A percentile compares a stretch with the other conserved stretches of the same genome.
Conservation (phyloP, 2,329 filamentous ascomycete genomes). For the Fusarium sp. region DNA sequence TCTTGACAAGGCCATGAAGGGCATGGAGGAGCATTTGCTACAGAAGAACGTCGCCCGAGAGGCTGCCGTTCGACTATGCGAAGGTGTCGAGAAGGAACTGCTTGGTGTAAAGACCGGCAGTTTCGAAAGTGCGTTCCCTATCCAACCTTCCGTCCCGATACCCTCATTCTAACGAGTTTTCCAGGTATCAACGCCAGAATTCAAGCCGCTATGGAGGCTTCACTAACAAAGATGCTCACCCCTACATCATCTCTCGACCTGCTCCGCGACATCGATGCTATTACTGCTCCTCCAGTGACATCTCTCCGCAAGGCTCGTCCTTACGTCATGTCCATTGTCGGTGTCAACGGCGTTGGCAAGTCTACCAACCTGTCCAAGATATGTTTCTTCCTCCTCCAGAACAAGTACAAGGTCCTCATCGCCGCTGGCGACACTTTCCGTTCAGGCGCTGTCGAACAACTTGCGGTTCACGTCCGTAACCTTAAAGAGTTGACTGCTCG, state of each 20-base stretch:
- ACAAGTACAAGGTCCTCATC: slow-evolving; percentile 94
- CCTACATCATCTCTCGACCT: slow-evolving; percentile 95
- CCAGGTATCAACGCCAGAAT: slow-evolving; percentile 83
- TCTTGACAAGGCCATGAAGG: slow-evolving; percentile 90
- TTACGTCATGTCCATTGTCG: slow-evolving; percentile 98
- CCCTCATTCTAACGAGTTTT: slow-evolving; percentile 34
- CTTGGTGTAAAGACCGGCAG: slow-evolving; percentile 90
- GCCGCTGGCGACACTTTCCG: slow-evolving; percentile 97
- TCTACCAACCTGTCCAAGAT: slow-evolving; percentile 98
- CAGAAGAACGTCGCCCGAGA: slow-evolving; percentile 97
- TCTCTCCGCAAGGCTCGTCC: slow-evolving; percentile 77
- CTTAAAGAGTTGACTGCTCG: slow-evolving; percentile 88
- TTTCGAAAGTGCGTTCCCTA: slow-evolving; percentile 76
- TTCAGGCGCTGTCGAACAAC: slow-evolving; percentile 95
- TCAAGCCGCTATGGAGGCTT: slow-evolving; percentile 88
- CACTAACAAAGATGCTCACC: slow-evolving; percentile 93
- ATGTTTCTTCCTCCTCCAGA: slow-evolving; percentile 96
- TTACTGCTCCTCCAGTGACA: slow-evolving; percentile 75
- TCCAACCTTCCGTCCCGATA: background rate
- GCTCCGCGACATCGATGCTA: slow-evolving; percentile 88
- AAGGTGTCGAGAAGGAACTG: slow-evolving; percentile 90
- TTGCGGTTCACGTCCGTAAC: slow-evolving; percentile 94
- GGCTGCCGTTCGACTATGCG: slow-evolving; percentile 89
- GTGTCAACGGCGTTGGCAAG: slow-evolving; percentile 98
- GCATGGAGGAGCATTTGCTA: slow-evolving; percentile 94